Evolutionary conservation across 1,284 basidiomycete species (phyloP).

Genomic region (Earliella scabrosa): DNA sequence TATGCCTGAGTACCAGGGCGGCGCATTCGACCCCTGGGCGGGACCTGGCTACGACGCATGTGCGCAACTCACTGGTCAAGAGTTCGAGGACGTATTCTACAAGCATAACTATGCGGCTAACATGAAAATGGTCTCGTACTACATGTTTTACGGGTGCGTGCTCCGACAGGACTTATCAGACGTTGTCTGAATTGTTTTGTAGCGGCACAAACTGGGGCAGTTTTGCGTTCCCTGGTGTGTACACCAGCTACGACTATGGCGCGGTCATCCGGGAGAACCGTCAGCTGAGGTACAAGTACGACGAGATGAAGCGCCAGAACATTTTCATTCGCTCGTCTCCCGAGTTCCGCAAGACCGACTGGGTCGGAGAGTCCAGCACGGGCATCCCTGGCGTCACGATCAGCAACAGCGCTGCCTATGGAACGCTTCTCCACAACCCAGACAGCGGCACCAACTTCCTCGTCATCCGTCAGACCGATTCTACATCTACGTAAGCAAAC

Average conservation of each 20-base stretch:
- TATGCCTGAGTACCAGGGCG: slow-evolving; percentile 60
- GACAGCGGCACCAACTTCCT: slow-evolving; percentile 70
- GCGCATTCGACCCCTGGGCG: slow-evolving; percentile 78
- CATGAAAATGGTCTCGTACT: slow-evolving; percentile 77
- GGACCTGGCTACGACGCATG: slow-evolving; percentile 62
- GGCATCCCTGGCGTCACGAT: slow-evolving; percentile 48
- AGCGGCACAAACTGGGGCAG: slow-evolving; percentile 84
- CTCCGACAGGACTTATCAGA: background rate
- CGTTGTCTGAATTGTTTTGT: background rate
- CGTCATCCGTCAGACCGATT: slow-evolving; percentile 68
- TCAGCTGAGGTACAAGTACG: slow-evolving; percentile 67
- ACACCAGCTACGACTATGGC: slow-evolving; percentile 72
- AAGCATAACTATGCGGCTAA: slow-evolving; percentile 77
- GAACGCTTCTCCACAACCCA: slow-evolving; percentile 68
- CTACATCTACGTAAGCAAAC: slow-evolving; percentile 63
- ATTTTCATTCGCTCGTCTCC: slow-evolving; percentile 77
- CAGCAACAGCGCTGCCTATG: slow-evolving; percentile 56
- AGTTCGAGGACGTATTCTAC: slow-evolving; percentile 79
- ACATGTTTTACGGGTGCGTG: slow-evolving; percentile 77
- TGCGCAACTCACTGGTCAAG: slow-evolving; percentile 62
- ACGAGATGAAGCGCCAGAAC: slow-evolving; percentile 76
- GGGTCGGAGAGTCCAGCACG: slow-evolving; percentile 64
- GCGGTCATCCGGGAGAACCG: slow-evolving; percentile 71
- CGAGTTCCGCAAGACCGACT: slow-evolving; percentile 78
- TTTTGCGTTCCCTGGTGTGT: slow-evolving; percentile 69